Conservation (phyloP, 176 grass and related monocot species). For the Bolboschoenus planiculmis region DNA sequence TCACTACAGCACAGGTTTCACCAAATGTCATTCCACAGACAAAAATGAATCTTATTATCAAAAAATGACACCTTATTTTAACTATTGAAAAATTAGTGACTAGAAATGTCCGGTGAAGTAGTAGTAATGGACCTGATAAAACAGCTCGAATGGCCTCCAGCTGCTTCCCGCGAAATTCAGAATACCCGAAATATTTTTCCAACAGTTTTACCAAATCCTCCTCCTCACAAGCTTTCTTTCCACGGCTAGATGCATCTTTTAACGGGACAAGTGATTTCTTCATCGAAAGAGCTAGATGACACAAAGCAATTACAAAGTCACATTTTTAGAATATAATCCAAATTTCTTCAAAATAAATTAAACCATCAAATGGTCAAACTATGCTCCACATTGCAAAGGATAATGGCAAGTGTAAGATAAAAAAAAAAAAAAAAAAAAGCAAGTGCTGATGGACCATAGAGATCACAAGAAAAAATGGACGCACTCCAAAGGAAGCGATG, state of each 20-base stretch:
- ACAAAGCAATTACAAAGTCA: background rate
- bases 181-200: constrained; percentile 64
- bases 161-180: constrained; percentile 72
- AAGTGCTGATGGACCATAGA: no score
- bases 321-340: background rate
- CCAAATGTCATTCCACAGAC: background rate
- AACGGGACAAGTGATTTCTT: constrained; percentile 62
- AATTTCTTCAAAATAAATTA: background rate
- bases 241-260: constrained; percentile 25
- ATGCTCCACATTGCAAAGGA: no score
- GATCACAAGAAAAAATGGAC: no score
- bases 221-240: constrained; percentile 32
- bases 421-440: no score
- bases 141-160: constrained; percentile 83
- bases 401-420: background rate
- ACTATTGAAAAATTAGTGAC: background rate
- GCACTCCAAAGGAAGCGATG: no score
- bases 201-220: constrained; percentile 46
- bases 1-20: background rate
- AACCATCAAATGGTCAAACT: background rate
- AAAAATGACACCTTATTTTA: background rate
- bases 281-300: constrained; percentile 41
- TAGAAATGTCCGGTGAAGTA: background rate
- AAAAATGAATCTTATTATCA: background rate
- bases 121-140: constrained; percentile 54